A percentile compares a stretch with the other conserved stretches of the same genome.
Conservation (phyloP, 2,329 filamentous ascomycete genomes). For the Helotiales sp. region DNA sequence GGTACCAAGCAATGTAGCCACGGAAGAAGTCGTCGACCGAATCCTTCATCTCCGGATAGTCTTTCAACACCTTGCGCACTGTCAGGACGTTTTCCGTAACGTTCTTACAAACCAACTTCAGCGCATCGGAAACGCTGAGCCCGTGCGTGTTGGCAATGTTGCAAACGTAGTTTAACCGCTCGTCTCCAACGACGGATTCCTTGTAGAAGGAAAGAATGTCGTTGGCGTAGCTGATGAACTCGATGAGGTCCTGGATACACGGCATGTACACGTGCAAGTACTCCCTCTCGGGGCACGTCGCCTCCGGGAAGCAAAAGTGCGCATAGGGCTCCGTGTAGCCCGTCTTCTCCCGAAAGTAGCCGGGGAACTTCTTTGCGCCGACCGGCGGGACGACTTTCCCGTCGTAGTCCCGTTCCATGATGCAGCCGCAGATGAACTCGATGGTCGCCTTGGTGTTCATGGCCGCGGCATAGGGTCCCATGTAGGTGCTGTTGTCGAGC, state of each 20-base stretch:
- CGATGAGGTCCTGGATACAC: not conserved
- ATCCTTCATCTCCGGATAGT: not conserved
- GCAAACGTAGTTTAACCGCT: conserved; percentile 1
- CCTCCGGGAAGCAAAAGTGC: conserved; percentile 1
- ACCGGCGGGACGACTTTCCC: not conserved
- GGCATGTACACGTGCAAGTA: conserved; percentile 1
- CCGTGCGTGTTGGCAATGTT: conserved; percentile 1
- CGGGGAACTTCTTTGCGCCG: conserved; percentile 1
- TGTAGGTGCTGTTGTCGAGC: not conserved
- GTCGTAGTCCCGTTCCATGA: conserved; percentile 2
- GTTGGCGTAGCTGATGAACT: too few relatives aligned
- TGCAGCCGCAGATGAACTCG: conserved; percentile 3
- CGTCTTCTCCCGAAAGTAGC: conserved; percentile 1
- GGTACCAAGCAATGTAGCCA: conserved; percentile 3
- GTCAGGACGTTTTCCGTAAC: conserved; percentile 1
- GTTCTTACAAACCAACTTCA: not conserved
- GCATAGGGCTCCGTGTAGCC: conserved; percentile 1
- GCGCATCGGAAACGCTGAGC: not conserved
- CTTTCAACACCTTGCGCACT: not conserved
- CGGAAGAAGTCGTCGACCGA: not conserved
- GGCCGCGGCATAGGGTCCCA: not conserved
- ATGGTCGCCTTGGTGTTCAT: conserved; percentile 1
- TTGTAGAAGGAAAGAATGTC: too few relatives aligned
- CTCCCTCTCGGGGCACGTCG: not conserved
- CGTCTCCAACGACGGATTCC: too few relatives aligned